Percentiles rank a stretch among this genome's conserved stretches.
These are phyloP conservation scores for Phoma herbarum DNA, from an alignment of 2,329 filamentous ascomycete species.

Conservation along the genomic window DNA sequence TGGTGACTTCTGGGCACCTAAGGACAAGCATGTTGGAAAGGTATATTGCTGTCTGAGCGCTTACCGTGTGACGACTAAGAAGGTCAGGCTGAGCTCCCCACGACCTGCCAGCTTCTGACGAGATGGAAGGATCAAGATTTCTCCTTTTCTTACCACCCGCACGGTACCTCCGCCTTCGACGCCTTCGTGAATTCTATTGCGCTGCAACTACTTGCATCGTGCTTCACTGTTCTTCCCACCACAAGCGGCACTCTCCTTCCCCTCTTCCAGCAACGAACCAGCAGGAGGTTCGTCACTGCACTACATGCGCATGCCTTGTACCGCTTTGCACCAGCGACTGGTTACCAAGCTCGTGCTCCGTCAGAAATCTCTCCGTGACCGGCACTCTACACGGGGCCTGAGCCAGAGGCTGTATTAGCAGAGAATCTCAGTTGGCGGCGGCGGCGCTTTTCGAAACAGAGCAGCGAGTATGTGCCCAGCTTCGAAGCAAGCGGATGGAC, in stretches of 20 bases:
- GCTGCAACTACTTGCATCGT: constrained; percentile 37
- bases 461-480: not conserved
- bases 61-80: not conserved
- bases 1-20: constrained; percentile 27
- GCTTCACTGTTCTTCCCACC: constrained; percentile 30
- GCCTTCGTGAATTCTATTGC: constrained; percentile 31
- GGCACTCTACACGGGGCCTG: constrained; percentile 28
- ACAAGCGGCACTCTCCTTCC: constrained; percentile 24
- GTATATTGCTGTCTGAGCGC: not conserved
- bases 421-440: not conserved
- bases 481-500: not conserved
- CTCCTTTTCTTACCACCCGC: not conserved
- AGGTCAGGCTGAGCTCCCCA: not conserved
- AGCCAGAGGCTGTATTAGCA: constrained; percentile 16
- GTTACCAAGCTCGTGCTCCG: constrained; percentile 35
- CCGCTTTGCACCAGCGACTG: constrained; percentile 36
- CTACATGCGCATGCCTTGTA: constrained; percentile 30
- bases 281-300: constrained; percentile 24
- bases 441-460: constrained; percentile 1
- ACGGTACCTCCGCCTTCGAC: constrained; percentile 19
- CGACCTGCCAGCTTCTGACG: constrained; percentile 3
- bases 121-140: not conserved
- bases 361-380: constrained; percentile 36
- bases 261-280: constrained; percentile 11
- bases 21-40: not conserved